Conservation (phyloP, 441 rosid species). For the Hura crepitans region DNA sequence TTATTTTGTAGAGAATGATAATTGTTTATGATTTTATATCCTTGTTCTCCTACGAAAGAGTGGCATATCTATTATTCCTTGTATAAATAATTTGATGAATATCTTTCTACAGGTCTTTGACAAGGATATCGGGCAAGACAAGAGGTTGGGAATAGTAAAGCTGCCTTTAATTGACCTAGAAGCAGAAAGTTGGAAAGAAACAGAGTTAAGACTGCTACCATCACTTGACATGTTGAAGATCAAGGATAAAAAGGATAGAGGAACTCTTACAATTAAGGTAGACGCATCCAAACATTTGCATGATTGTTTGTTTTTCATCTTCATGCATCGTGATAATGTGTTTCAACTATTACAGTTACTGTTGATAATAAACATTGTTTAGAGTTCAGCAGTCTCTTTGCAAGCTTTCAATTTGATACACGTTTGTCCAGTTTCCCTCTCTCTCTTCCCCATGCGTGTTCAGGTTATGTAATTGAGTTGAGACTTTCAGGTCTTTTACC, state of each 20-base stretch:
- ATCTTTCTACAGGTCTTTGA: slow-evolving; percentile 65
- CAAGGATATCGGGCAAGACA: slow-evolving; percentile 85
- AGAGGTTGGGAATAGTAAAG: slow-evolving; percentile 73
- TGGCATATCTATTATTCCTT: background rate
- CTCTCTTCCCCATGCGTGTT: background rate
- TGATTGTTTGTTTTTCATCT: background rate
- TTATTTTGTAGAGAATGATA: background rate
- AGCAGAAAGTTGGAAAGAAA: slow-evolving; percentile 45
- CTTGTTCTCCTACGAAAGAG: slow-evolving; percentile 2
- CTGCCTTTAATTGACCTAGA: slow-evolving; percentile 61
- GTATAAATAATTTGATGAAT: slow-evolving; percentile 9
- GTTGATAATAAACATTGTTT: background rate
- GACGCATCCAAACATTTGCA: background rate
- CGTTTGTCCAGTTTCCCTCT: background rate
- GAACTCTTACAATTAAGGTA: slow-evolving; percentile 75
- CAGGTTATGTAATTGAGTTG: slow-evolving; percentile 13
- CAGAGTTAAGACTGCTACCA: slow-evolving; percentile 57
- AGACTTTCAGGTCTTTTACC: slow-evolving; percentile 57
- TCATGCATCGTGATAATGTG: background rate
- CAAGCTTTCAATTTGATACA: background rate
- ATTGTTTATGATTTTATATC: background rate
- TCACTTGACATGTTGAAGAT: slow-evolving; percentile 86
- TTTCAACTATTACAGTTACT: background rate
- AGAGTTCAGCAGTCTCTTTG: background rate
- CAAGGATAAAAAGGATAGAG: slow-evolving; percentile 91